Evolutionary conservation across 2,329 filamentous ascomycete genomes (phyloP).

Genomic region (Zopfia rhizophila): DNA sequence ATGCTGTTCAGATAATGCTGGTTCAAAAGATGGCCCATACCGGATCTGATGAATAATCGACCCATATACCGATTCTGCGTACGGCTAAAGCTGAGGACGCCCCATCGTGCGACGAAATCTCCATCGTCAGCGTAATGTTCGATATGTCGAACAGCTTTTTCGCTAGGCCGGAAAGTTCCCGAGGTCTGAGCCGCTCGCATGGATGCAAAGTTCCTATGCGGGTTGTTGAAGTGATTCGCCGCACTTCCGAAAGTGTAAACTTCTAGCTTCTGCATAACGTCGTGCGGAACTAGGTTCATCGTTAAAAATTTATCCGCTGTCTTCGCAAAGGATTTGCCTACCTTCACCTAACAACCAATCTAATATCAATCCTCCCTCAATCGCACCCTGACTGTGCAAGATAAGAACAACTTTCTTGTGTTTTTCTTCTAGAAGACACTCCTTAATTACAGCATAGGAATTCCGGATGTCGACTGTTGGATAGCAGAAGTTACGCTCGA

Average conservation of each 20-base stretch:
- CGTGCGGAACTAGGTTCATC: conserved; percentile 63
- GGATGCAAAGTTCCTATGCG: conserved; percentile 52
- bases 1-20: conserved; percentile 71
- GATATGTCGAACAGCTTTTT: conserved; percentile 71
- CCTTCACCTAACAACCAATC: conserved; percentile 82
- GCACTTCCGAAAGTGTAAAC: conserved; percentile 81
- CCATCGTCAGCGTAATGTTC: conserved; percentile 82
- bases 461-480: conserved; percentile 70
- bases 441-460: conserved; percentile 71
- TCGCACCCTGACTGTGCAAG: conserved; percentile 80
- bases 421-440: conserved; percentile 68
- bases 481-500: conserved; percentile 79
- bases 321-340: conserved; percentile 69
- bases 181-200: conserved; percentile 10
- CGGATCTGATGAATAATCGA: conserved; percentile 57
- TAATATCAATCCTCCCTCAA: conserved; percentile 76
- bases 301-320: conserved; percentile 48
- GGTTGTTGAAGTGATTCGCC: conserved; percentile 85
- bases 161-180: conserved; percentile 44
- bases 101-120: conserved; percentile 80
- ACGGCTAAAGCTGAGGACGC: conserved; percentile 74
- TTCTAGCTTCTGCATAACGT: conserved; percentile 57
- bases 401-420: conserved; percentile 78
- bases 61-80: conserved; percentile 63
- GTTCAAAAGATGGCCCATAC: conserved; percentile 54